These are phyloP conservation scores for Poa annua DNA, from an alignment of 176 grass and related monocot species.

Conservation along the genomic window DNA sequence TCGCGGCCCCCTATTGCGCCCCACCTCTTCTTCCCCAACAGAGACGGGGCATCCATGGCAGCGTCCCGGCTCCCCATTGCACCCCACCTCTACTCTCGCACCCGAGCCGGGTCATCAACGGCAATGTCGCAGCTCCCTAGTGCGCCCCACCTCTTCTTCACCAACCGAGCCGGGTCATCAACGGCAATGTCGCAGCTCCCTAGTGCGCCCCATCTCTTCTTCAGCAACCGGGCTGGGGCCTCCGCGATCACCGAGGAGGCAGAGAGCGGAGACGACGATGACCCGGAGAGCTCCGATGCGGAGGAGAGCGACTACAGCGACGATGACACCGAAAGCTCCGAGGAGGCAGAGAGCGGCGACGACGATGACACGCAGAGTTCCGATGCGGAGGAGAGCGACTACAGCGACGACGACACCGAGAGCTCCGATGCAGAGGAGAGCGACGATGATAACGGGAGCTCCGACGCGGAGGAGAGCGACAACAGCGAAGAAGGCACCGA, in stretches of 20 bases:
- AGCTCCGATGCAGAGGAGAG: neutral
- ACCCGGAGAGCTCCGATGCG: too few relatives aligned
- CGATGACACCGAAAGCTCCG: neutral
- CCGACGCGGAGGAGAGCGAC: neutral
- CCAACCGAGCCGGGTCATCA: neutral
- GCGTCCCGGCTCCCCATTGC: neutral
- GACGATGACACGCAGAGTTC: neutral
- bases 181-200: neutral
- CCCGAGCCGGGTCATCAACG: neutral
- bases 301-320: too few relatives aligned
- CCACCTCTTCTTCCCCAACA: constrained; percentile 7
- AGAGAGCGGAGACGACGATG: too few relatives aligned
- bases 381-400: neutral
- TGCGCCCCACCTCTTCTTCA: constrained; percentile 1
- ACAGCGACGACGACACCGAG: neutral
- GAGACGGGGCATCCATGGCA: neutral
- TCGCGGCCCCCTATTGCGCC: neutral
- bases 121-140: neutral
- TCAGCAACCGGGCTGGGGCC: too few relatives aligned
- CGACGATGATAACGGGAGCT: neutral
- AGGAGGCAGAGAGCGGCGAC: neutral
- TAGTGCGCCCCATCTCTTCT: too few relatives aligned
- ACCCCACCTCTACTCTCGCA: constrained; percentile 7
- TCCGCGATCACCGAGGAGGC: too few relatives aligned
- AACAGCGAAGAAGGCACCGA: too few relatives aligned